phyloP scores from a whole-genome alignment of 2,329 filamentous ascomycete genomes.

The Mycocentrospora acerina region DNA sequence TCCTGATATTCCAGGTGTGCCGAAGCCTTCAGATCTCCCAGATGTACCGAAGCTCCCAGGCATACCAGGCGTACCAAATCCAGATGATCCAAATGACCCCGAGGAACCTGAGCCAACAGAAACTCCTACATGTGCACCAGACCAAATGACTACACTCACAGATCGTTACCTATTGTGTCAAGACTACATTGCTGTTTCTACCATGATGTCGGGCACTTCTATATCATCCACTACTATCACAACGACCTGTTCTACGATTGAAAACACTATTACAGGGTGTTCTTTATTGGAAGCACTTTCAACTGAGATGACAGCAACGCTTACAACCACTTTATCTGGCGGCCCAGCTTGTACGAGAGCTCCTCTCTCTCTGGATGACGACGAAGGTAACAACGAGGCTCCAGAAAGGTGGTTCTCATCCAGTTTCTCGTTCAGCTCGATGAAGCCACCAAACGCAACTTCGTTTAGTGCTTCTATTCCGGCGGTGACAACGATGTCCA shows the following conservation, averaged over 20 bases:
- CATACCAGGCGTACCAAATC: no score
- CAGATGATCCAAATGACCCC: no score
- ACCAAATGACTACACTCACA: no score
- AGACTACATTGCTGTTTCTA: no score
- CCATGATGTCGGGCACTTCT: conserved; percentile 4
- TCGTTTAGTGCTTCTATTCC: background rate
- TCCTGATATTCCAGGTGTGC: no score
- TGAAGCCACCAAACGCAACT: background rate
- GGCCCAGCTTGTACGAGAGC: conserved; percentile 20
- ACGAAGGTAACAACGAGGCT: conserved; percentile 27
- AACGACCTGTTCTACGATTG: conserved; percentile 17
- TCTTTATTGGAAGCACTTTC: conserved; percentile 8
- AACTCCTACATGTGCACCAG: no score
- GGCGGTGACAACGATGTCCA: background rate
- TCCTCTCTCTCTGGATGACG: conserved; percentile 30
- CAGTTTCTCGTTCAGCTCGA: background rate
- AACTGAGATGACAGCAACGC: conserved; percentile 13
- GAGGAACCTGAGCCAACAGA: no score
- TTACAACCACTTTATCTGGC: conserved; percentile 11
- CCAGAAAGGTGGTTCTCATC: conserved; percentile 5
- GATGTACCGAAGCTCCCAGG: no score
- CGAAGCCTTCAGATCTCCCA: no score
- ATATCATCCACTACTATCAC: conserved; percentile 15
- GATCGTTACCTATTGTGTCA: no score
- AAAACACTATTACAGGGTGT: conserved; percentile 20